Percentiles rank a stretch among this genome's conserved stretches.
Evolutionary conservation across 257 asterid species (phyloP).

Genomic region (Plantago ovata): DNA sequence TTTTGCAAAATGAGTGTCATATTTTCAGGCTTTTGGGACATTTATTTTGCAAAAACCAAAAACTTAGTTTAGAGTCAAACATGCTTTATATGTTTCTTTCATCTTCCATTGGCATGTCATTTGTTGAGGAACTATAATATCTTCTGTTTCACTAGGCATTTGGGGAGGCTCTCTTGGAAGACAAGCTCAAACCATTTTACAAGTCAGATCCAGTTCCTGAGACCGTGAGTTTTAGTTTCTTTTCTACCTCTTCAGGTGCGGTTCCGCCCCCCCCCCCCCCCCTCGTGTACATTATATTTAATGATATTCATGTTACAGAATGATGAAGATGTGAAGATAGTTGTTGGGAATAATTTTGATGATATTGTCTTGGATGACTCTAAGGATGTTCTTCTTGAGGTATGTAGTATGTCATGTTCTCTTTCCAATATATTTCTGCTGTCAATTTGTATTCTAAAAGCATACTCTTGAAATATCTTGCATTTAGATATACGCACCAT

Average conservation of each 20-base stretch:
- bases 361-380: slow-evolving; percentile 71
- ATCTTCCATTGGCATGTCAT: background rate
- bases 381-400: slow-evolving; percentile 97
- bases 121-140: background rate
- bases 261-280: slow-evolving; percentile 11
- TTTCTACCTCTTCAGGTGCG: background rate
- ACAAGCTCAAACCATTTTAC: slow-evolving; percentile 74
- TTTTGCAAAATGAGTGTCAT: background rate
- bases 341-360: slow-evolving; percentile 57
- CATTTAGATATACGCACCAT: slow-evolving; percentile 82
- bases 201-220: slow-evolving; percentile 90
- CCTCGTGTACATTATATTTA: slow-evolving; percentile 11
- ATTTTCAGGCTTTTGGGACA: too few species aligned
- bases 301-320: slow-evolving; percentile 31
- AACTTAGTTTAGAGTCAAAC: too few species aligned
- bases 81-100: too few species aligned
- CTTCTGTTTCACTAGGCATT: slow-evolving; percentile 46
- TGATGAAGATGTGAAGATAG: slow-evolving; percentile 79
- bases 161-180: slow-evolving; percentile 62
- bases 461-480: slow-evolving; percentile 1
- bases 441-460: slow-evolving; percentile 7
- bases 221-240: slow-evolving; percentile 42
- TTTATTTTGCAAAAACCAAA: too few species aligned
- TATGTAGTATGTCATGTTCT: slow-evolving; percentile 18
- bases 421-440: background rate